phyloP scores from a whole-genome alignment of 2,329 filamentous ascomycete genomes.

The Penicillium sp. region DNA sequence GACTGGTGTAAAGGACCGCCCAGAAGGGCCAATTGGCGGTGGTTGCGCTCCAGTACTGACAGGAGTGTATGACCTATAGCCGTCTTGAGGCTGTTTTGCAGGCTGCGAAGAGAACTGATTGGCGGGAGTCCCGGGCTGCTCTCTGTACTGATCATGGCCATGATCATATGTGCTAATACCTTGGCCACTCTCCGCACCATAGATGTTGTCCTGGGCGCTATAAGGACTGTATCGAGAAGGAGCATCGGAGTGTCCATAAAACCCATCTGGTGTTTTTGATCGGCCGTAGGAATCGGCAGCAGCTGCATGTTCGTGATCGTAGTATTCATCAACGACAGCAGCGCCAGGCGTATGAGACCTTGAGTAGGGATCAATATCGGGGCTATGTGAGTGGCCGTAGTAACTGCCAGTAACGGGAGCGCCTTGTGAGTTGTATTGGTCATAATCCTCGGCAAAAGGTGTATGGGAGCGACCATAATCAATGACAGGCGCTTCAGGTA shows the following conservation, averaged over 20 bases:
- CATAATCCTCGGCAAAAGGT: too few species aligned
- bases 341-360: too few species aligned
- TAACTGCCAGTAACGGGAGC: too few species aligned
- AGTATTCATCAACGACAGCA: not conserved
- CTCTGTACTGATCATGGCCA: slow-evolving; percentile 4
- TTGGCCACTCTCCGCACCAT: not conserved
- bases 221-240: slow-evolving; percentile 14
- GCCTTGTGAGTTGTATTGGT: too few species aligned
- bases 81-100: slow-evolving; percentile 10
- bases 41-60: slow-evolving; percentile 7
- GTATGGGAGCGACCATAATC: too few species aligned
- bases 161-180: not conserved
- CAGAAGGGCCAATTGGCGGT: not conserved
- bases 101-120: slow-evolving; percentile 9
- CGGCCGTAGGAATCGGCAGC: not conserved
- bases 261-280: not conserved
- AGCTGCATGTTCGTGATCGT: not conserved
- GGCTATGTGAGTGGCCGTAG: too few species aligned
- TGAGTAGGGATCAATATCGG: too few species aligned
- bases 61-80: slow-evolving; percentile 10
- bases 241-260: not conserved
- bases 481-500: too few species aligned
- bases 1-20: slow-evolving; percentile 15
- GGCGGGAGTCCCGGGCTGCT: slow-evolving; percentile 7
- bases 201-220: not conserved